A percentile compares a stretch with the other conserved stretches of the same genome.
phyloP scores from a whole-genome alignment of 2,329 filamentous ascomycete species.

The Fusarium burgessii region DNA sequence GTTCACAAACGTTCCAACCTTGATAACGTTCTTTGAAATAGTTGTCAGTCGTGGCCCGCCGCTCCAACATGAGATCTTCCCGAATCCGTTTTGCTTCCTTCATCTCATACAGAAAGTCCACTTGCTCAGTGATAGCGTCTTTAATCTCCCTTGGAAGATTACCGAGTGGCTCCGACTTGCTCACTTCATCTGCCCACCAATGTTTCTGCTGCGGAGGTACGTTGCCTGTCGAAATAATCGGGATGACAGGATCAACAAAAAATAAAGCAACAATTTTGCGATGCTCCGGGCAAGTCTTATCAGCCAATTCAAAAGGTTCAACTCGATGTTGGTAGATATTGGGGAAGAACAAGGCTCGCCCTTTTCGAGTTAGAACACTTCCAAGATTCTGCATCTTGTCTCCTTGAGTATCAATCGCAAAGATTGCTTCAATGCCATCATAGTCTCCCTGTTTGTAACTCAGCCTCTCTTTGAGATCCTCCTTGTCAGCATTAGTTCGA shows the following conservation, averaged over 20 bases:
- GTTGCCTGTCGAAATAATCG: slow-evolving; percentile 58
- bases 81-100: slow-evolving; percentile 18
- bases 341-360: slow-evolving; percentile 66
- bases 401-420: slow-evolving; percentile 47
- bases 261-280: slow-evolving; percentile 70
- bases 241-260: slow-evolving; percentile 67
- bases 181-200: slow-evolving; percentile 49
- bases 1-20: slow-evolving; percentile 7
- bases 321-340: slow-evolving; percentile 66
- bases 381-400: slow-evolving; percentile 56
- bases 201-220: slow-evolving; percentile 57
- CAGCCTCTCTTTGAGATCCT: slow-evolving; percentile 44
- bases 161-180: background rate
- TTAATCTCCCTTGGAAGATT: background rate
- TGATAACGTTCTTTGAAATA: background rate
- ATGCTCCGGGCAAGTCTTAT: slow-evolving; percentile 66
- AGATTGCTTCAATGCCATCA: slow-evolving; percentile 50
- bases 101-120: slow-evolving; percentile 8
- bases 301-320: slow-evolving; percentile 62
- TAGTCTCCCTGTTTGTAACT: slow-evolving; percentile 51
- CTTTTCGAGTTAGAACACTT: slow-evolving; percentile 57
- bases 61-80: slow-evolving; percentile 21
- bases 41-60: background rate
- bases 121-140: background rate
- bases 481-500: slow-evolving; percentile 54